phyloP scores from a whole-genome alignment of 1,284 basidiomycete genomes.

The Bjerkandera adusta region DNA sequence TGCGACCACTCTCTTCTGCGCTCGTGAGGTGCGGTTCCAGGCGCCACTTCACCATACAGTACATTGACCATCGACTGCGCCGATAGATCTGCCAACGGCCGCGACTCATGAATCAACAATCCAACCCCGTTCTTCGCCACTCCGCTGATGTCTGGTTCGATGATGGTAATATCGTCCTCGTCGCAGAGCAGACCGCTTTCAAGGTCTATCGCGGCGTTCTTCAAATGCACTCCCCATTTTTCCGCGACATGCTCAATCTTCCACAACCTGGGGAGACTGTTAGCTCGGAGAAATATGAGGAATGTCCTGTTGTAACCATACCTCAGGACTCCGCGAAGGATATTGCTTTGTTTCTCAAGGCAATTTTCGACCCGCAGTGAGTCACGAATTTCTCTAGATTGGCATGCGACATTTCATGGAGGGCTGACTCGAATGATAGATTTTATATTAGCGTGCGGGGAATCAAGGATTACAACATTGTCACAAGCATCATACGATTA shows the following conservation, averaged over 20 bases:
- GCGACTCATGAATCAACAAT: too few relatives aligned
- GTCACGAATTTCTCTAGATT: not conserved
- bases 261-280: slow-evolving; percentile 4
- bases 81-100: too few relatives aligned
- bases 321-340: slow-evolving; percentile 1
- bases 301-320: slow-evolving; percentile 8
- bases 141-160: slow-evolving; percentile 13
- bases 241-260: slow-evolving; percentile 6
- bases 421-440: not conserved
- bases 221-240: slow-evolving; percentile 2
- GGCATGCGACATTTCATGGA: not conserved
- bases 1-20: too few relatives aligned
- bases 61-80: too few relatives aligned
- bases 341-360: slow-evolving; percentile 4
- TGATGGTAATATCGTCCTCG: slow-evolving; percentile 12
- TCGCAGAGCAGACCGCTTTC: slow-evolving; percentile 9
- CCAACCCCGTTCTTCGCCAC: not conserved
- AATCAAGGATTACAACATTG: slow-evolving; percentile 7
- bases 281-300: slow-evolving; percentile 7
- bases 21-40: too few relatives aligned
- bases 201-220: slow-evolving; percentile 13
- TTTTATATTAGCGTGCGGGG: slow-evolving; percentile 8
- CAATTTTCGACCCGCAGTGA: slow-evolving; percentile 6
- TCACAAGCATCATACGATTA: slow-evolving; percentile 1
- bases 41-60: too few relatives aligned